Conservation (phyloP, 1,284 basidiomycete genomes). For the Cutaneotrichosporon spelunceum region DNA sequence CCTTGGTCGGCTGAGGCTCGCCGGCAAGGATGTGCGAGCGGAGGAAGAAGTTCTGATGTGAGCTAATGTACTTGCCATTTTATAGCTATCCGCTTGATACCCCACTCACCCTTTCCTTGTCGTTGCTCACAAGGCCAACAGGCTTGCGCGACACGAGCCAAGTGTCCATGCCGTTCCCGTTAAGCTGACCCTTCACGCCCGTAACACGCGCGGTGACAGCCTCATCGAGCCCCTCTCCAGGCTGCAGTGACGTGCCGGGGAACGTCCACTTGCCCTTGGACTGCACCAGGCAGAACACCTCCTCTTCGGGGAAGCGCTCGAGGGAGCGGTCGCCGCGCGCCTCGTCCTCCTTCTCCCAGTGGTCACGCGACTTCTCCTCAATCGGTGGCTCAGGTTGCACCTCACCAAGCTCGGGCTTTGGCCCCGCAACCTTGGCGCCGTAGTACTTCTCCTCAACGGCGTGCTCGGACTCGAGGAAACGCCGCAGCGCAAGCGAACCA, state of each 20-base stretch:
- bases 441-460: slow-evolving; percentile 67
- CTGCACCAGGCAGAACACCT: slow-evolving; percentile 77
- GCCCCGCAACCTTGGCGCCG: slow-evolving; percentile 58
- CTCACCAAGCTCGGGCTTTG: slow-evolving; percentile 62
- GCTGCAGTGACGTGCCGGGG: slow-evolving; percentile 53
- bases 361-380: slow-evolving; percentile 30
- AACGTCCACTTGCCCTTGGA: slow-evolving; percentile 69
- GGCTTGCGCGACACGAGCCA: slow-evolving; percentile 52
- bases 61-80: not conserved
- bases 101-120: slow-evolving; percentile 39
- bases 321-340: slow-evolving; percentile 63
- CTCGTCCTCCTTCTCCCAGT: slow-evolving; percentile 39
- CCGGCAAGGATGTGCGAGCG: slow-evolving; percentile 50
- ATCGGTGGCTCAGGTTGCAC: slow-evolving; percentile 52
- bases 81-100: not conserved
- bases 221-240: slow-evolving; percentile 43
- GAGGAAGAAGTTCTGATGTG: slow-evolving; percentile 48
- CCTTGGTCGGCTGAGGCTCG: slow-evolving; percentile 35
- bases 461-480: slow-evolving; percentile 71
- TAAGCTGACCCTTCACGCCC: slow-evolving; percentile 37
- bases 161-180: slow-evolving; percentile 45
- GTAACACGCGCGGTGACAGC: slow-evolving; percentile 35
- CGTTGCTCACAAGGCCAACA: slow-evolving; percentile 38
- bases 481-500: slow-evolving; percentile 78
- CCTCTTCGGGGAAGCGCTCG: slow-evolving; percentile 76